phyloP scores from a whole-genome alignment of 2,329 filamentous ascomycete genomes.

The Aspergillus latus region DNA sequence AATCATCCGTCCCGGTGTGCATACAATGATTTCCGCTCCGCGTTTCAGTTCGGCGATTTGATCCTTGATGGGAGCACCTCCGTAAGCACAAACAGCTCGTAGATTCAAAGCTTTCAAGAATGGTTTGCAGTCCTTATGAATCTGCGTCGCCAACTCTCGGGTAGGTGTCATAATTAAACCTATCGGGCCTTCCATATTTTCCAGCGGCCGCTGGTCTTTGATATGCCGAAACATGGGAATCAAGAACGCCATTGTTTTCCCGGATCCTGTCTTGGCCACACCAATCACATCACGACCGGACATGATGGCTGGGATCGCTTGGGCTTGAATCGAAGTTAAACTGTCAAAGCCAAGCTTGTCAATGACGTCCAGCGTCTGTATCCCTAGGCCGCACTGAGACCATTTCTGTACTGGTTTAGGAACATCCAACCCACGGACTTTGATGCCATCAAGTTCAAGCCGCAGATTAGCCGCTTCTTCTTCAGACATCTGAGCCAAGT shows the following conservation, averaged over 20 bases:
- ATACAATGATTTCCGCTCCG: conserved; percentile 91
- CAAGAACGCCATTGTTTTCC: conserved; percentile 93
- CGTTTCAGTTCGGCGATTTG: conserved; percentile 96
- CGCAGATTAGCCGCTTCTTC: conserved; percentile 79
- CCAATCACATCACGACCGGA: conserved; percentile 93
- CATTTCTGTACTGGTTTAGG: conserved; percentile 95
- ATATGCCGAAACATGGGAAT: conserved; percentile 98
- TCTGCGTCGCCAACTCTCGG: conserved; percentile 88
- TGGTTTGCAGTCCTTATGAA: conserved; percentile 90
- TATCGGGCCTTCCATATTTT: conserved; percentile 82
- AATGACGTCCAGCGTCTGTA: conserved; percentile 83
- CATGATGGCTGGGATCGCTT: conserved; percentile 93
- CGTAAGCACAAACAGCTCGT: conserved; percentile 87
- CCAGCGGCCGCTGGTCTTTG: conserved; percentile 82
- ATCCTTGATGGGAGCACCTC: conserved; percentile 92
- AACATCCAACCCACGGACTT: conserved; percentile 81
- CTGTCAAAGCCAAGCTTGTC: conserved; percentile 77
- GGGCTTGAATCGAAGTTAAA: conserved; percentile 91
- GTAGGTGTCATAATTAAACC: conserved; percentile 91
- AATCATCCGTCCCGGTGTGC: conserved; percentile 92
- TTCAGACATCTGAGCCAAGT: conserved; percentile 78
- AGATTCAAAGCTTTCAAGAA: conserved; percentile 85
- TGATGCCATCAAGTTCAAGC: conserved; percentile 90
- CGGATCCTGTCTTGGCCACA: conserved; percentile 95
- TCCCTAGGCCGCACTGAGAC: conserved; percentile 89